A percentile compares a stretch with the other conserved stretches of the same genome.
Evolutionary conservation across 225 moss, liverwort and hornwort genomes (phyloP).

Genomic region (Anthoceros angustus): DNA sequence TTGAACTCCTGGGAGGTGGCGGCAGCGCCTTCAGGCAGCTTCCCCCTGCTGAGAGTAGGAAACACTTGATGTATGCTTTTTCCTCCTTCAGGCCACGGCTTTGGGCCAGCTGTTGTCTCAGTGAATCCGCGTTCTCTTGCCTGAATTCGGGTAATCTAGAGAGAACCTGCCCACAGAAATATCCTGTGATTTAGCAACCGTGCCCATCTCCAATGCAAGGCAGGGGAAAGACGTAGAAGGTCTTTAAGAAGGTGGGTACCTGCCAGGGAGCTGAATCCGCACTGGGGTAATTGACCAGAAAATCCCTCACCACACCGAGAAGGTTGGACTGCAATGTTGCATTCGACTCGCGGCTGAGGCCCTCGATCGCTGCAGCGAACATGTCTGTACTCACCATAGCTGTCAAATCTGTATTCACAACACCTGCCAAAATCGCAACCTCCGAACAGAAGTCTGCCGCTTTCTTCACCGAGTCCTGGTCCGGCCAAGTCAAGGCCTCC

Average conservation of each 20-base stretch:
- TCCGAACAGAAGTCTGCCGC: conserved; percentile 72
- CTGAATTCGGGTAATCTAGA: conserved; percentile 64
- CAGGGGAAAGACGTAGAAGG: background rate
- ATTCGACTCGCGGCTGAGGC: conserved; percentile 77
- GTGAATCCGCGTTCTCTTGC: conserved; percentile 41
- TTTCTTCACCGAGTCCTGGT: conserved; percentile 92
- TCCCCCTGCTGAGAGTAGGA: conserved; percentile 79
- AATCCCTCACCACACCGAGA: conserved; percentile 80
- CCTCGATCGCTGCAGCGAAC: conserved; percentile 77
- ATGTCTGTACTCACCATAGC: conserved; percentile 75
- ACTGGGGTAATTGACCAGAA: conserved; percentile 49
- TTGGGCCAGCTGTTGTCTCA: conserved; percentile 62
- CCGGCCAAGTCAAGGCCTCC: conserved; percentile 90
- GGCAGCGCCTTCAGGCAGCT: conserved; percentile 74
- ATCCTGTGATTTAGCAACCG: background rate
- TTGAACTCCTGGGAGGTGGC: no score
- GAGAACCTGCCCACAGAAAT: conserved; percentile 38
- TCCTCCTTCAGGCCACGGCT: conserved; percentile 92
- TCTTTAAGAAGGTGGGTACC: conserved; percentile 19
- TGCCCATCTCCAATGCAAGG: no score
- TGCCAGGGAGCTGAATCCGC: conserved; percentile 60
- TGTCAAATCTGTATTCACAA: conserved; percentile 50
- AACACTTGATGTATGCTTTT: conserved; percentile 64
- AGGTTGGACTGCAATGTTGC: conserved; percentile 82
- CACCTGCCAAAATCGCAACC: conserved; percentile 56